Conservation (phyloP, 306 rosid species). For the Inga laurina region DNA sequence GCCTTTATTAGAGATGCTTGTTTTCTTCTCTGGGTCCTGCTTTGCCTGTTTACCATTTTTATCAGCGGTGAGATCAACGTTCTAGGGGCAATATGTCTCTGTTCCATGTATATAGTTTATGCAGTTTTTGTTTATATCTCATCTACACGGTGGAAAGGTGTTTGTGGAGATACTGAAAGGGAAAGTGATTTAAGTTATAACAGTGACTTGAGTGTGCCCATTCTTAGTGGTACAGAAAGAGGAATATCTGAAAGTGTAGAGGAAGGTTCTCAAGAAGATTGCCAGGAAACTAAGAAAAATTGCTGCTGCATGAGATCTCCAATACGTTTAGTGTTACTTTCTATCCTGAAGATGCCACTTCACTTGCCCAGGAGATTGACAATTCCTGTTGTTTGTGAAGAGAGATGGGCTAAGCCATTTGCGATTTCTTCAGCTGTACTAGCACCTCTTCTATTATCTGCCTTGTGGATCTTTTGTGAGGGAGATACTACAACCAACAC, state of each 20-base stretch:
- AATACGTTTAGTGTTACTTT: constrained; percentile 20
- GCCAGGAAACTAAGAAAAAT: constrained; percentile 29
- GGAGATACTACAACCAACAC: constrained; percentile 21
- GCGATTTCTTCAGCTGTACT: constrained; percentile 48
- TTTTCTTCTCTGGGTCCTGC: constrained; percentile 49
- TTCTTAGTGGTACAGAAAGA: constrained; percentile 44
- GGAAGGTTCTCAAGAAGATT: constrained; percentile 32
- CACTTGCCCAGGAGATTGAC: constrained; percentile 55
- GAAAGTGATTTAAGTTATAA: constrained; percentile 12
- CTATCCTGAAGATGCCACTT: constrained; percentile 51
- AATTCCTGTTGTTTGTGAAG: constrained; percentile 58
- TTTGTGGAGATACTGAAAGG: constrained; percentile 30
- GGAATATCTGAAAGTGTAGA: constrained; percentile 33
- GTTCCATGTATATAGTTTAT: constrained; percentile 48
- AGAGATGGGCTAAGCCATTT: constrained; percentile 47
- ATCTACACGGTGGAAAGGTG: constrained; percentile 32
- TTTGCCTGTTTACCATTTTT: constrained; percentile 36
- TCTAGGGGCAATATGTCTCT: constrained; percentile 45
- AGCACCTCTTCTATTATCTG: constrained; percentile 47
- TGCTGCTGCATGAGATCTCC: constrained; percentile 33
- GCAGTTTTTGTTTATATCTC: constrained; percentile 46
- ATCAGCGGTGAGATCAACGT: constrained; percentile 43
- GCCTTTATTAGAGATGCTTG: constrained; percentile 52
- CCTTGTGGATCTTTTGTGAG: constrained; percentile 21
- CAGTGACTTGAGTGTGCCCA: constrained; percentile 45